These are phyloP conservation scores for Solioccasus polychromus DNA, from an alignment of 768 basidiomycete species.

Conservation along the genomic window DNA sequence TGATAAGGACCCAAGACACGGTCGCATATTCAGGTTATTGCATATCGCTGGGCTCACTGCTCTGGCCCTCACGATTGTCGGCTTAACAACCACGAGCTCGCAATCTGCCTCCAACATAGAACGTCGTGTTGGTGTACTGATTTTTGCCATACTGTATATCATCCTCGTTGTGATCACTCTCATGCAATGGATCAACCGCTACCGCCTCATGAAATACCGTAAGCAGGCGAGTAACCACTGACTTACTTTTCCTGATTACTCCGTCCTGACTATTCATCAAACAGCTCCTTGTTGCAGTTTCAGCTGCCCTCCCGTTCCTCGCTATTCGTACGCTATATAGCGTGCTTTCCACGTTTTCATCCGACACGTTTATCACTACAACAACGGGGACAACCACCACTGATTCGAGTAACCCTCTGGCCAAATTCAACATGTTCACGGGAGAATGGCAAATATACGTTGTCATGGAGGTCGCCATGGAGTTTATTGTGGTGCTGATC, in stretches of 20 bases:
- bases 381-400: constrained; percentile 17
- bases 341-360: constrained; percentile 56
- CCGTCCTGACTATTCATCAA: constrained; percentile 7
- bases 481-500: constrained; percentile 48
- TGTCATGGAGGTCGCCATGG: constrained; percentile 58
- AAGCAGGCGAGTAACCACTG: constrained; percentile 34
- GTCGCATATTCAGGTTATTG: constrained; percentile 24
- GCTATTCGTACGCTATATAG: constrained; percentile 47
- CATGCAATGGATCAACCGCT: constrained; percentile 52
- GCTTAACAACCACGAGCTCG: constrained; percentile 21
- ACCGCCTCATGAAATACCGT: constrained; percentile 28
- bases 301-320: constrained; percentile 57
- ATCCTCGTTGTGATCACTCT: constrained; percentile 44
- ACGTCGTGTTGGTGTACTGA: constrained; percentile 32
- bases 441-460: constrained; percentile 61
- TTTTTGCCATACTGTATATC: constrained; percentile 38
- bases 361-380: constrained; percentile 36
- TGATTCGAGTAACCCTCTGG: constrained; percentile 32
- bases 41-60: constrained; percentile 27
- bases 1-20: constrained; percentile 12
- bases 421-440: constrained; percentile 53
- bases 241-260: constrained; percentile 1
- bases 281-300: constrained; percentile 56
- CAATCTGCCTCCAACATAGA: constrained; percentile 24
- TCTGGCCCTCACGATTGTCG: constrained; percentile 33